Evolutionary conservation across 805 yeast species (phyloP).

Genomic region (Wickerhamomyces mucosus): DNA sequence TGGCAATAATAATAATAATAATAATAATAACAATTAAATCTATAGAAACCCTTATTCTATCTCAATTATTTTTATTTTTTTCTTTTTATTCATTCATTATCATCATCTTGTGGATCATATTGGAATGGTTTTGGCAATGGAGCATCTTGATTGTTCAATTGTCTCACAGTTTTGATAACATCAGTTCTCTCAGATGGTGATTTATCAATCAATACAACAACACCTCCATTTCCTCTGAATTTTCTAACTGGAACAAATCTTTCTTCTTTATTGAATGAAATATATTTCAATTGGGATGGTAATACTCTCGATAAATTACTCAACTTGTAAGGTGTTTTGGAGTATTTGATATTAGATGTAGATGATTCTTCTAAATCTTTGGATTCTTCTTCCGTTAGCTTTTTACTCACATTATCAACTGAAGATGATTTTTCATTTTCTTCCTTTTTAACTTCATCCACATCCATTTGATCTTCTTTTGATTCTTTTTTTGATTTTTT

Average conservation of each 20-base stretch:
- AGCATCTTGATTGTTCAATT: slow-evolving; percentile 62
- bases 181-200: slow-evolving; percentile 52
- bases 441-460: slow-evolving; percentile 27
- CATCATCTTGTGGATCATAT: slow-evolving; percentile 24
- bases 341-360: slow-evolving; percentile 44
- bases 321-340: slow-evolving; percentile 58
- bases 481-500: slow-evolving; percentile 40
- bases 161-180: slow-evolving; percentile 76
- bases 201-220: slow-evolving; percentile 61
- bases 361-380: slow-evolving; percentile 19
- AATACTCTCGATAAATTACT: slow-evolving; percentile 80
- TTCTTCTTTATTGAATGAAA: slow-evolving; percentile 65
- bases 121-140: slow-evolving; percentile 66
- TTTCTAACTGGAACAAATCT: slow-evolving; percentile 80
- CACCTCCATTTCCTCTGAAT: slow-evolving; percentile 59
- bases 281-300: slow-evolving; percentile 79
- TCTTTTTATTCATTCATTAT: too few species aligned
- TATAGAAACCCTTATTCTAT: too few species aligned
- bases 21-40: too few species aligned
- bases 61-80: too few species aligned
- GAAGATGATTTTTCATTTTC: slow-evolving; percentile 15
- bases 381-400: slow-evolving; percentile 1
- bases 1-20: too few species aligned
- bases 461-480: slow-evolving; percentile 39
- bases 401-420: not conserved